Evolutionary conservation across 1,284 basidiomycete species (phyloP).

Genomic region (Vanrija sp.): DNA sequence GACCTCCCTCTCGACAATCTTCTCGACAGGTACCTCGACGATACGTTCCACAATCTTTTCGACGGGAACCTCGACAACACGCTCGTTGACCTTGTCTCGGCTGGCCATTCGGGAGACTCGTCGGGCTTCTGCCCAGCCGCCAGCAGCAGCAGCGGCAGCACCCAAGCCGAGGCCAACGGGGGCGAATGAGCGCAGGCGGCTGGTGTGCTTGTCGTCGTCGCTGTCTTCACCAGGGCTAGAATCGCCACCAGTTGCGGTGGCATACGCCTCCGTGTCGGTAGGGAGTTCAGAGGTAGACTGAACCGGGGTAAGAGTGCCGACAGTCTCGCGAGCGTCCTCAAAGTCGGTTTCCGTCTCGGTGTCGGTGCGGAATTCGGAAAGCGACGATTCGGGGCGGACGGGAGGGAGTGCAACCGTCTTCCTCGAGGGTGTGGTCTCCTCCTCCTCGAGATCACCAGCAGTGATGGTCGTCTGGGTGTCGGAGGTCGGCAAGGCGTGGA

Average conservation of each 20-base stretch:
- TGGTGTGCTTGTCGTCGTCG: slow-evolving; percentile 45
- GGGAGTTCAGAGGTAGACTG: slow-evolving; percentile 61
- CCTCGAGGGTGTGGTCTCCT: slow-evolving; percentile 38
- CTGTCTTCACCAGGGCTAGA: slow-evolving; percentile 57
- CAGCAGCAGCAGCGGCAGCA: slow-evolving; percentile 20
- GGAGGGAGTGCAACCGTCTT: slow-evolving; percentile 28
- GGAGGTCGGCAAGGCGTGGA: slow-evolving; percentile 3
- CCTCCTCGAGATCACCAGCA: slow-evolving; percentile 10
- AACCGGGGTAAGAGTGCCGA: slow-evolving; percentile 61
- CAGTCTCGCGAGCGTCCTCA: slow-evolving; percentile 72
- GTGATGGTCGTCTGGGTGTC: slow-evolving; percentile 2
- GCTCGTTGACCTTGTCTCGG: slow-evolving; percentile 33
- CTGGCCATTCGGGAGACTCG: slow-evolving; percentile 13
- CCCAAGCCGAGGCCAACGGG: slow-evolving; percentile 19
- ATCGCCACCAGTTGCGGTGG: slow-evolving; percentile 34
- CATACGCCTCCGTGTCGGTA: slow-evolving; percentile 40
- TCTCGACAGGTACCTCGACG: slow-evolving; percentile 46
- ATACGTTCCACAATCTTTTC: slow-evolving; percentile 30
- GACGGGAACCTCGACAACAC: slow-evolving; percentile 36
- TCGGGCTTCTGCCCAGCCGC: slow-evolving; percentile 28
- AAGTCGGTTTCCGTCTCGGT: slow-evolving; percentile 69
- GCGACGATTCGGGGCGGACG: slow-evolving; percentile 19
- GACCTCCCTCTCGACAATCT: slow-evolving; percentile 34
- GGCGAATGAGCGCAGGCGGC: not conserved
- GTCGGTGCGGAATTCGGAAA: slow-evolving; percentile 37